phyloP scores from a whole-genome alignment of 306 rosid species.

The Gillenia trifoliata region DNA sequence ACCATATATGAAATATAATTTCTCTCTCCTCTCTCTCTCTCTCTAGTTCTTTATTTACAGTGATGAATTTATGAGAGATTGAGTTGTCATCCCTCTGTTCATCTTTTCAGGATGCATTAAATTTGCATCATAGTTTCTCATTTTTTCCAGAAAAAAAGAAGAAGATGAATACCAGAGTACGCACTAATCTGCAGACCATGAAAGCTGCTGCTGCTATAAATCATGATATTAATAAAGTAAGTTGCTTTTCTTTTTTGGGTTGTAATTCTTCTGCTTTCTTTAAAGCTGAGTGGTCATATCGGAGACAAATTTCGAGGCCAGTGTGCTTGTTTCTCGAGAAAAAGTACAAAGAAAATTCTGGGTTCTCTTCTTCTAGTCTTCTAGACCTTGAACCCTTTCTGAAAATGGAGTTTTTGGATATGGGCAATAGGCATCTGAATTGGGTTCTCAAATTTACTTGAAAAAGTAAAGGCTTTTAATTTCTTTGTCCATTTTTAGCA shows the following conservation, averaged over 20 bases:
- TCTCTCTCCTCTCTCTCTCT: neutral
- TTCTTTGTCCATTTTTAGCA: neutral
- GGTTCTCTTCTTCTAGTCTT: neutral
- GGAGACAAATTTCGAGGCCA: conserved; percentile 19
- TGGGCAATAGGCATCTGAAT: conserved; percentile 1
- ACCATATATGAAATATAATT: conserved; percentile 29
- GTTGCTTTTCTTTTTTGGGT: conserved; percentile 11
- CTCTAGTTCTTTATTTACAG: neutral
- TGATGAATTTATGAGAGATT: neutral
- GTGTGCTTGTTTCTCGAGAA: conserved; percentile 27
- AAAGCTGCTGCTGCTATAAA: conserved; percentile 37
- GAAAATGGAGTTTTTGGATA: conserved; percentile 6
- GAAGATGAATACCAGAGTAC: conserved; percentile 58
- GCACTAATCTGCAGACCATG: conserved; percentile 57
- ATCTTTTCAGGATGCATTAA: conserved; percentile 23
- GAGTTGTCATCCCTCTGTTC: conserved; percentile 16
- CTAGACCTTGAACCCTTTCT: neutral
- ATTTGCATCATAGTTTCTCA: conserved; percentile 30
- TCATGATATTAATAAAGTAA: conserved; percentile 40
- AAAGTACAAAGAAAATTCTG: neutral
- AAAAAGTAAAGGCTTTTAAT: conserved; percentile 26
- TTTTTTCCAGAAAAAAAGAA: conserved; percentile 29
- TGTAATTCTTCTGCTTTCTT: neutral
- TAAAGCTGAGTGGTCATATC: conserved; percentile 10
- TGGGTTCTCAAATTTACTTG: conserved; percentile 21